Evolutionary conservation across 352 stramenopile genomes (phyloP).

Genomic region (Pythium plurisporium): DNA sequence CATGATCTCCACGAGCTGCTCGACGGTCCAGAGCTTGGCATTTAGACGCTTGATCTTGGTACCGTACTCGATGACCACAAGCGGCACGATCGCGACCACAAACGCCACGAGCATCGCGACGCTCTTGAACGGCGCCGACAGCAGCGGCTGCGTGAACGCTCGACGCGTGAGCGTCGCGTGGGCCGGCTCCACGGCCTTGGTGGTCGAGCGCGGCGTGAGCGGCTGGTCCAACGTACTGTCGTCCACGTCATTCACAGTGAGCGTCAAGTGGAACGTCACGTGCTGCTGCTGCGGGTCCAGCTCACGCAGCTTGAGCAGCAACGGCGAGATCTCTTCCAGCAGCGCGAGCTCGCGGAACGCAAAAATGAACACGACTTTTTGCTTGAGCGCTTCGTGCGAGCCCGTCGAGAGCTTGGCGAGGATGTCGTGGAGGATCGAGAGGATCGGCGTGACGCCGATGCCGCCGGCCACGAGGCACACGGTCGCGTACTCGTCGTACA

Average conservation of each 20-base stretch:
- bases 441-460: slow-evolving; percentile 39
- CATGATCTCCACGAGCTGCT: slow-evolving; percentile 19
- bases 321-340: slow-evolving; percentile 29
- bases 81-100: not conserved
- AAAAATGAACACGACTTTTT: slow-evolving; percentile 37
- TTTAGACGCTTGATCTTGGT: slow-evolving; percentile 19
- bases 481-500: slow-evolving; percentile 34
- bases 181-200: slow-evolving; percentile 7
- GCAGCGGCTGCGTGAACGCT: slow-evolving; percentile 20
- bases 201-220: slow-evolving; percentile 11
- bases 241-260: slow-evolving; percentile 14
- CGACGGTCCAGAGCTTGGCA: slow-evolving; percentile 18
- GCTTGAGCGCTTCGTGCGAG: not conserved
- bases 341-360: slow-evolving; percentile 36
- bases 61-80: slow-evolving; percentile 17
- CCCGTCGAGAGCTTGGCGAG: slow-evolving; percentile 18
- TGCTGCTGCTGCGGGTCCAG: slow-evolving; percentile 27
- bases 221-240: slow-evolving; percentile 12
- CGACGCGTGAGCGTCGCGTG: slow-evolving; percentile 1
- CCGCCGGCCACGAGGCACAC: slow-evolving; percentile 33
- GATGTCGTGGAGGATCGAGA: slow-evolving; percentile 41
- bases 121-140: slow-evolving; percentile 2
- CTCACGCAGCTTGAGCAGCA: slow-evolving; percentile 25
- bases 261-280: slow-evolving; percentile 24
- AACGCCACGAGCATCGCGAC: slow-evolving; percentile 6